Base-by-base conservation (phyloP, 1,139 yeast species). In the Geotrichum candidum region DNA sequence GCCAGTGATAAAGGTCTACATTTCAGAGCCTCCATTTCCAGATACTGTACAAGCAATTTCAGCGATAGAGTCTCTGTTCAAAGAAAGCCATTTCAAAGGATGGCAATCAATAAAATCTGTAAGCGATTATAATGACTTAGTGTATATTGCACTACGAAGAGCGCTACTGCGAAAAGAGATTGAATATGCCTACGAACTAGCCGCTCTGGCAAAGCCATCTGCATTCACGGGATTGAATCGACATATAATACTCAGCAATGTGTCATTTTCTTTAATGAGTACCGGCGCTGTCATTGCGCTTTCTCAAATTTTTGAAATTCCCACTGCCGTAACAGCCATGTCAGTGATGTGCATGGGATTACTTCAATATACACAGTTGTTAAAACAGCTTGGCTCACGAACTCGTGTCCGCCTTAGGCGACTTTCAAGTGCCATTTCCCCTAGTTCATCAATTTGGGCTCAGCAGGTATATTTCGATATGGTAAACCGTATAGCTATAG, bases 1-100 rank as follows among this genome's bases (percentile, higher is more conserved):
- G 22, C 22, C 48, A 7, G 48, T 41, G 18, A 18, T 46, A 27
- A 46, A 15, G 9, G 31, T 31, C 15, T 62, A 60, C 38, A 22
- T 62, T 15, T 46, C 55, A 6, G 38, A 52, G 2, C 22, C 33
- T n/a, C 64, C 64, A 22, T 57, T 46, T 41, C 64, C 64, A 2
- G 48, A 60, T 3, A 62, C 61, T 5, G 27, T 2, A 7, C 56
- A 56, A 11, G 54, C 54, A 9, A 15, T 54, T 18, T 15, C n/a
- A 5, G 22, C 59, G 4, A 38, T 62, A 23, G 46, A 27, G 23
- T 27, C 52, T 46, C n/a, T 35, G 15, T 53, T 38, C 38, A 29
- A 51, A 33, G 38, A 23, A 13, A 35, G 18, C 27, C 7, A 11
- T 29, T 23, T 15, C 35, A 9, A 27, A 25, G 27, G 33, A 41